Conservation (phyloP, 768 basidiomycete species). For the Mycena floridula region DNA sequence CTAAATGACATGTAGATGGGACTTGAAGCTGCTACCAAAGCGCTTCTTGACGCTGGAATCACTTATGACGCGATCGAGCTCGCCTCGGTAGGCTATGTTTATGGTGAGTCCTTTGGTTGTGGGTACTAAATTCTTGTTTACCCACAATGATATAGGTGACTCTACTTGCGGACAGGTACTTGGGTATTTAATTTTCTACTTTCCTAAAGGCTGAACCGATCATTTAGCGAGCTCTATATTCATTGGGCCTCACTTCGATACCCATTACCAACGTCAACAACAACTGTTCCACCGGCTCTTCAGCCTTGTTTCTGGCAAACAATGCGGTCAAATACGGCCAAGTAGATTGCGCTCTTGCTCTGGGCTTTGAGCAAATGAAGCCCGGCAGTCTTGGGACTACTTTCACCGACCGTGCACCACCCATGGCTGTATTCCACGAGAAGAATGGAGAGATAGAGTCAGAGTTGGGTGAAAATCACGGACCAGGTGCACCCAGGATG, state of each 20-base stretch:
- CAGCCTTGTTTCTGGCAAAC: constrained; percentile 72
- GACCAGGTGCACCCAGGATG: constrained; percentile 66
- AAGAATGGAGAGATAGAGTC: constrained; percentile 44
- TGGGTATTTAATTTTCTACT: not conserved
- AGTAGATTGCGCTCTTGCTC: constrained; percentile 70
- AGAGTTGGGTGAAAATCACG: constrained; percentile 54
- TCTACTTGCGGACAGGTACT: constrained; percentile 70
- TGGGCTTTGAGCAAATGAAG: constrained; percentile 84
- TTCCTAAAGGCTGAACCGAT: too few relatives aligned
- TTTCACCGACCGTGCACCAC: constrained; percentile 50
- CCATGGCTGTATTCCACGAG: constrained; percentile 38
- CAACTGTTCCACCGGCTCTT: constrained; percentile 79
- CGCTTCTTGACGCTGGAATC: constrained; percentile 83
- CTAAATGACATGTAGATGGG: constrained; percentile 57
- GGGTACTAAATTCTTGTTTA: too few relatives aligned
- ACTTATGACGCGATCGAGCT: constrained; percentile 72
- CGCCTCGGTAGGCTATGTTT: constrained; percentile 75
- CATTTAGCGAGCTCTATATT: constrained; percentile 67
- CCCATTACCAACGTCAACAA: constrained; percentile 87
- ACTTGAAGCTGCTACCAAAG: constrained; percentile 81
- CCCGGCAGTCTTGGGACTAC: constrained; percentile 66
- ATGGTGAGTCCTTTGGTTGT: too few relatives aligned
- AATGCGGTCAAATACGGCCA: constrained; percentile 64
- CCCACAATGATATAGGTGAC: too few relatives aligned
- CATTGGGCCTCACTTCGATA: constrained; percentile 77